Conservation (phyloP, 2,329 filamentous ascomycete species). For the Pestalotiopsis sp. region DNA sequence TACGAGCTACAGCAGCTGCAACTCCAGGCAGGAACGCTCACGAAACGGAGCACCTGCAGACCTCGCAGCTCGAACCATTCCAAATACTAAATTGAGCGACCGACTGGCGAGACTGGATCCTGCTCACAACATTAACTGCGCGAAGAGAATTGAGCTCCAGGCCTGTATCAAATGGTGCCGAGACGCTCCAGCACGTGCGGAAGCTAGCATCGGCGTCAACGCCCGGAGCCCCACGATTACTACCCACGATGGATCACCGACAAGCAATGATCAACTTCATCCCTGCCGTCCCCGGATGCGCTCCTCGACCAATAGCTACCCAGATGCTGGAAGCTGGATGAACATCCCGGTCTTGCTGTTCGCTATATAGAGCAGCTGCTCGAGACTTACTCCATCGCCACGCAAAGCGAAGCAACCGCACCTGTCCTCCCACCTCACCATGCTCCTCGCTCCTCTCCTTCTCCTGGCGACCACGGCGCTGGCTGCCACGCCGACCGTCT, state of each 20-base stretch:
- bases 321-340: background rate
- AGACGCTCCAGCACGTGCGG: background rate
- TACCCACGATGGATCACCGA: background rate
- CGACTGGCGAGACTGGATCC: background rate
- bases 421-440: background rate
- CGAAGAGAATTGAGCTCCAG: background rate
- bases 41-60: no score
- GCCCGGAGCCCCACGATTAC: no score
- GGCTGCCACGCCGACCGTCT: constrained; percentile 47
- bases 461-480: constrained; percentile 1
- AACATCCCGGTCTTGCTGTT: background rate
- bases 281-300: background rate
- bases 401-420: background rate
- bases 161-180: background rate
- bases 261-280: background rate
- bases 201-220: background rate
- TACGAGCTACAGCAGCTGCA: no score
- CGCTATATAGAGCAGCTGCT: background rate
- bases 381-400: no score
- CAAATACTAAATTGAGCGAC: background rate
- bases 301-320: background rate
- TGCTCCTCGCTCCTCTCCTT: background rate
- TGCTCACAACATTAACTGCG: background rate
- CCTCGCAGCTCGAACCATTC: no score
- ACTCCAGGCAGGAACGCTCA: no score